Conservation (phyloP, 2,329 filamentous ascomycete genomes). For the Apiospora kogelbergensis region DNA sequence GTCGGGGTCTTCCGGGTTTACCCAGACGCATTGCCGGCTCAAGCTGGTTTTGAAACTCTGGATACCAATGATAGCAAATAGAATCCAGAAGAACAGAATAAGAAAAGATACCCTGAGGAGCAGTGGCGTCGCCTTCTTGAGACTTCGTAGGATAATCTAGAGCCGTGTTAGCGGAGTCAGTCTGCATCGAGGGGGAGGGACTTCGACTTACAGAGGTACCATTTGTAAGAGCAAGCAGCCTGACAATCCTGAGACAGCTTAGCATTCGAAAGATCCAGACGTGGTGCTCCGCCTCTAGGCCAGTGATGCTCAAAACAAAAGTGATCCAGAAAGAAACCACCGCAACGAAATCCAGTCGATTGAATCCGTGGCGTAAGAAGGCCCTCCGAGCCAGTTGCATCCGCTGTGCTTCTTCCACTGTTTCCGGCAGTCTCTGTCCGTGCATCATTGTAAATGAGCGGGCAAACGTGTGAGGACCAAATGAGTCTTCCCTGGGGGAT, state of each 20-base stretch:
- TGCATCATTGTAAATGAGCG: conserved; percentile 78
- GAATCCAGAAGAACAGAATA: conserved; percentile 94
- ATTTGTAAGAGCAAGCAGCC: conserved; percentile 87
- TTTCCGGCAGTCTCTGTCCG: conserved; percentile 59
- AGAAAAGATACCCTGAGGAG: conserved; percentile 92
- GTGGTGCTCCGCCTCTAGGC: conserved; percentile 68
- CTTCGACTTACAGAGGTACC: conserved; percentile 73
- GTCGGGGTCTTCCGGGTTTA: conserved; percentile 60
- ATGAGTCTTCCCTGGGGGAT: conserved; percentile 45
- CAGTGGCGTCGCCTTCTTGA: conserved; percentile 92
- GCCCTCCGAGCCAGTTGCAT: conserved; percentile 85
- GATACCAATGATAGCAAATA: conserved; percentile 95
- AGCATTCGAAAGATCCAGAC: conserved; percentile 95
- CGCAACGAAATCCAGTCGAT: conserved; percentile 90
- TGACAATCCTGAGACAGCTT: conserved; percentile 88
- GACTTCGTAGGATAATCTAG: conserved; percentile 86
- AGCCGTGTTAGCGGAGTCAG: conserved; percentile 11
- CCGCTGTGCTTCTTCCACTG: conserved; percentile 75
- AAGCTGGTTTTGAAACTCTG: conserved; percentile 92
- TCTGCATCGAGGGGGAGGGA: conserved; percentile 7
- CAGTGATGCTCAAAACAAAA: conserved; percentile 70
- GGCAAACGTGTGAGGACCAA: conserved; percentile 65
- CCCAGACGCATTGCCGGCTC: conserved; percentile 75
- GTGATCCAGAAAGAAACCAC: conserved; percentile 95
- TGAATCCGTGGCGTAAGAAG: conserved; percentile 93